These are phyloP conservation scores for Botrytis elliptica DNA, from an alignment of 2,329 filamentous ascomycete genomes.

Conservation along the genomic window DNA sequence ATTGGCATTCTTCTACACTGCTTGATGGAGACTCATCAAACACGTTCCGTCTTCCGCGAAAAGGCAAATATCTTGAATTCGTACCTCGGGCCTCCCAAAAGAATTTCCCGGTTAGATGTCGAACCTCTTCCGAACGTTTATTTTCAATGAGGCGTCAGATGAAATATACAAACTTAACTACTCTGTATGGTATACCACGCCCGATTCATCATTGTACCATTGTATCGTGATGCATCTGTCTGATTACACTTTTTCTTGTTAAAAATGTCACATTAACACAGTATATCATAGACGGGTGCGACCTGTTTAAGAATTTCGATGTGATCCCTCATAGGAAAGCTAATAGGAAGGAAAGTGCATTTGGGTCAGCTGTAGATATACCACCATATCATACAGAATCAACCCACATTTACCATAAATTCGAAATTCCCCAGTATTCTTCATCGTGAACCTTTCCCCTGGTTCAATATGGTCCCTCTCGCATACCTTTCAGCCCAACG, in stretches of 20 bases:
- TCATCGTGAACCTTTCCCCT: constrained; percentile 14
- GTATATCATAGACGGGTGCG: background rate
- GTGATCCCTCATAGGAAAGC: background rate
- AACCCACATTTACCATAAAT: background rate
- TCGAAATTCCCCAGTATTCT: background rate
- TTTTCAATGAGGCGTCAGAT: constrained; percentile 4
- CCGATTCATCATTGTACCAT: background rate
- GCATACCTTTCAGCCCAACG: constrained; percentile 13
- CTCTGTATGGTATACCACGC: background rate
- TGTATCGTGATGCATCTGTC: constrained; percentile 4
- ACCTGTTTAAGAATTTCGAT: background rate
- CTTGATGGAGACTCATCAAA: background rate
- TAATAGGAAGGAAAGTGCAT: background rate
- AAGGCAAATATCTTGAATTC: background rate
- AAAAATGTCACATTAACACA: background rate
- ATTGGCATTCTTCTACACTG: background rate
- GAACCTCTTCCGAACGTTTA: constrained; percentile 13
- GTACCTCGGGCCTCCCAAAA: background rate
- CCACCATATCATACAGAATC: background rate
- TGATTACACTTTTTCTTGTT: background rate
- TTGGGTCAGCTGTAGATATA: background rate
- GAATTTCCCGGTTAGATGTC: background rate
- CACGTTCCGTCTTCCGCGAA: constrained; percentile 18
- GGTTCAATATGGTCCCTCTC: background rate
- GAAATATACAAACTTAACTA: background rate